A percentile compares a stretch with the other conserved stretches of the same genome.
phyloP scores from a whole-genome alignment of 148 eudicot genomes.

The Silene uniflora region DNA sequence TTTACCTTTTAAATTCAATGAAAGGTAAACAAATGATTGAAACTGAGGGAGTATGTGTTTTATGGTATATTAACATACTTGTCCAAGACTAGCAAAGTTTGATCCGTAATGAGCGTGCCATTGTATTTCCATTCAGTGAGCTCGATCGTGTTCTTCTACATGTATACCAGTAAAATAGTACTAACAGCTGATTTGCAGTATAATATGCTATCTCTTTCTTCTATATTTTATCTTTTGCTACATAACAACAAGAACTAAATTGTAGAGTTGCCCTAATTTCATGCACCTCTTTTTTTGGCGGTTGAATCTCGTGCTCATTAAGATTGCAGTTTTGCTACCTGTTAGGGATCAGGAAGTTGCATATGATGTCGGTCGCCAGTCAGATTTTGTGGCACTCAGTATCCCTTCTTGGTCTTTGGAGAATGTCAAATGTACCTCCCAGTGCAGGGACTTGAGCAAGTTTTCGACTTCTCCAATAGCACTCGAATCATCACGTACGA shows the following conservation, averaged over 20 bases:
- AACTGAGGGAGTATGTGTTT: no score
- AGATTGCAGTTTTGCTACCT: neutral
- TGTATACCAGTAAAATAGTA: neutral
- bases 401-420: slow-evolving; percentile 62
- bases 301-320: neutral
- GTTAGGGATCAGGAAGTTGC: slow-evolving; percentile 29
- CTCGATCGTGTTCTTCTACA: neutral
- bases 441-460: slow-evolving; percentile 62
- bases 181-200: neutral
- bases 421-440: slow-evolving; percentile 66
- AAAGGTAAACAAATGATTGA: no score
- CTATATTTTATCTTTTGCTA: neutral
- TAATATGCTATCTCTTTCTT: neutral
- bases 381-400: slow-evolving; percentile 63
- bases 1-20: no score
- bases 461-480: slow-evolving; percentile 56
- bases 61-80: no score
- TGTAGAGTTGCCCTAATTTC: neutral
- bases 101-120: no score
- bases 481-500: slow-evolving; percentile 61
- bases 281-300: no score
- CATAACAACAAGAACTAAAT: neutral
- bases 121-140: neutral
- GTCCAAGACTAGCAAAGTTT: no score
- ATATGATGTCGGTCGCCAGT: slow-evolving; percentile 56